phyloP scores from a whole-genome alignment of 2,329 filamentous ascomycete species.

The Microcyclosporella mali region DNA sequence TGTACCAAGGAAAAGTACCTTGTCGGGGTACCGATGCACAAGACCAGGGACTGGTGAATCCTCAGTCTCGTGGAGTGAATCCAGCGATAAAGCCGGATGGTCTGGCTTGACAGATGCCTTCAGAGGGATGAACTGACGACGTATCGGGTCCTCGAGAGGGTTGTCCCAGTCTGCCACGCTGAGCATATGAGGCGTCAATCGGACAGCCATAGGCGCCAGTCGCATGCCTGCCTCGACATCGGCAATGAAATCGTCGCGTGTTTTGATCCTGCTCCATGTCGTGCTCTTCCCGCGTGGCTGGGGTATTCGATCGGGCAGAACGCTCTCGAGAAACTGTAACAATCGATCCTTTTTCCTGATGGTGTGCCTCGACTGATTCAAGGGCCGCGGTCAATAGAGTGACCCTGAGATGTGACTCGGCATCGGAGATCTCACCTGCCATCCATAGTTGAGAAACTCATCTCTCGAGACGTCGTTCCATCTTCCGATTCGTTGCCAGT shows the following conservation, averaged over 20 bases:
- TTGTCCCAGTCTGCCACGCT: conserved; percentile 55
- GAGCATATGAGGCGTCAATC: conserved; percentile 56
- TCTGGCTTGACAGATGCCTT: conserved; percentile 49
- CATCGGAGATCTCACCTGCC: conserved; percentile 44
- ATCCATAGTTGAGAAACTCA: conserved; percentile 50
- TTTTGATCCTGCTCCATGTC: conserved; percentile 34
- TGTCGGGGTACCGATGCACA: conserved; percentile 60
- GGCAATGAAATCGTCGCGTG: conserved; percentile 48
- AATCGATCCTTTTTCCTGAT: conserved; percentile 46
- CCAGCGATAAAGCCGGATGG: conserved; percentile 50
- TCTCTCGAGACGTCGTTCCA: conserved; percentile 46
- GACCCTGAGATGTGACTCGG: not conserved
- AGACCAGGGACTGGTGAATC: conserved; percentile 54
- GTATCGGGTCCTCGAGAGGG: conserved; percentile 54
- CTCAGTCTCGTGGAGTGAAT: conserved; percentile 53
- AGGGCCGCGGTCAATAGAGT: conserved; percentile 2
- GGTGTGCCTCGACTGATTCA: conserved; percentile 42
- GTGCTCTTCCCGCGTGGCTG: conserved; percentile 18
- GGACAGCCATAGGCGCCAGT: conserved; percentile 53
- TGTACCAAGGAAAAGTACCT: conserved; percentile 52
- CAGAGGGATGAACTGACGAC: conserved; percentile 56
- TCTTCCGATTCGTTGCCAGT: conserved; percentile 17
- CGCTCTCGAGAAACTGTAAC: conserved; percentile 43
- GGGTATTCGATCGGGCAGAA: conserved; percentile 49
- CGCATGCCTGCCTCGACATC: conserved; percentile 51